Evolutionary conservation across 1,284 basidiomycete species (phyloP).

Genomic region (Wallemia mellicola): DNA sequence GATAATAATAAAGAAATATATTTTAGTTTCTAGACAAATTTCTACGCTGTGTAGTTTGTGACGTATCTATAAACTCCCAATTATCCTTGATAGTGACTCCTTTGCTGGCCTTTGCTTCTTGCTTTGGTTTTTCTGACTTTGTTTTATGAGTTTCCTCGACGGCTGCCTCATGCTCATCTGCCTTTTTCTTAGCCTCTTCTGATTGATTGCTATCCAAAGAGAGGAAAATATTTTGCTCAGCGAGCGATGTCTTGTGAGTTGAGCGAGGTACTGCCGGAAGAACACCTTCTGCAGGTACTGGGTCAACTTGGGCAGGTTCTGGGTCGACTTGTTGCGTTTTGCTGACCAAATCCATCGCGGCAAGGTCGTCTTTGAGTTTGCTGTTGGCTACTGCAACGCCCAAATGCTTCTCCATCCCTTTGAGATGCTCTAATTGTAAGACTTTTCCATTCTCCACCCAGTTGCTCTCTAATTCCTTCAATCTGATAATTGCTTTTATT

Average conservation of each 20-base stretch:
- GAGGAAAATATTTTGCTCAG: not conserved
- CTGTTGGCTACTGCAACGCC: not conserved
- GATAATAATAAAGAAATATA: not conserved
- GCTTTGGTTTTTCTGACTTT: not conserved
- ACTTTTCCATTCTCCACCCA: constrained; percentile 2
- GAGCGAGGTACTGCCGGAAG: not conserved
- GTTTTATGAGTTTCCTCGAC: not conserved
- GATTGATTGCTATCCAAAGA: not conserved
- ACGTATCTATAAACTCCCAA: not conserved
- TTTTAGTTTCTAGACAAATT: not conserved
- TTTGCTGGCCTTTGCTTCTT: not conserved
- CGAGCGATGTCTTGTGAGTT: not conserved
- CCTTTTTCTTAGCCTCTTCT: not conserved
- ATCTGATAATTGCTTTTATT: constrained; percentile 10
- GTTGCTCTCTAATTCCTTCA: constrained; percentile 11
- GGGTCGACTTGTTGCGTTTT: constrained; percentile 1
- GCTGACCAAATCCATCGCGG: not conserved
- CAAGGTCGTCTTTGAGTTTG: not conserved
- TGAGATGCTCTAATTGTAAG: not conserved
- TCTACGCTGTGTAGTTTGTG: not conserved
- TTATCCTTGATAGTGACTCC: not conserved
- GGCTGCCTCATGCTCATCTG: not conserved
- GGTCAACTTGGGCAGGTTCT: not conserved
- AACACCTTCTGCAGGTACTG: not conserved
- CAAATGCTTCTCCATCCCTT: not conserved